Percentiles rank a stretch among this genome's conserved stretches.
Evolutionary conservation across 2,329 filamentous ascomycete species (phyloP).

Genomic region (Hirsutella rhossiliensis): DNA sequence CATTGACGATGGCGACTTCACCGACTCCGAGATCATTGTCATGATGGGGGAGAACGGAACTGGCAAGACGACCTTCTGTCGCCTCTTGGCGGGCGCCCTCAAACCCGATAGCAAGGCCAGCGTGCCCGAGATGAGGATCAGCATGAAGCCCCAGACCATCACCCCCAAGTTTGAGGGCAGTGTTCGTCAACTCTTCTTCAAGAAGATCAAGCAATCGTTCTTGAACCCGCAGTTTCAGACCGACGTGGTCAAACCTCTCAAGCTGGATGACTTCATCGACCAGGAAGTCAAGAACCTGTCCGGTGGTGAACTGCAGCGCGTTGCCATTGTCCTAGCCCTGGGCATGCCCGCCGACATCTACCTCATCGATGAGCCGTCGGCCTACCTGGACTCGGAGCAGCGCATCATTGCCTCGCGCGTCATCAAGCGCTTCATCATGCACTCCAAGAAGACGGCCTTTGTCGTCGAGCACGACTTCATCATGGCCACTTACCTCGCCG

Average conservation of each 20-base stretch:
- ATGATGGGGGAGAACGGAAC: constrained; percentile 99
- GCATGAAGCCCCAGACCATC: constrained; percentile 99
- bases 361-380: constrained; percentile 93
- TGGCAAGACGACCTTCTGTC: constrained; percentile 98
- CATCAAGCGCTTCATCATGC: constrained; percentile 99
- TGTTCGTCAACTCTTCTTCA: constrained; percentile 96
- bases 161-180: constrained; percentile 97
- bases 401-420: constrained; percentile 95
- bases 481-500: constrained; percentile 69
- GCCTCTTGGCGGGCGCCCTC: constrained; percentile 81
- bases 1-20: constrained; percentile 78
- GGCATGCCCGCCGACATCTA: constrained; percentile 96
- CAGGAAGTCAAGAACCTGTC: constrained; percentile 99
- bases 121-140: constrained; percentile 91
- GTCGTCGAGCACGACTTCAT: constrained; percentile 99
- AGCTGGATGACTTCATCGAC: constrained; percentile 97
- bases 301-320: constrained; percentile 98
- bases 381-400: constrained; percentile 97
- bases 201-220: constrained; percentile 97
- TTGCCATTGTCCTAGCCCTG: constrained; percentile 93
- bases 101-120: constrained; percentile 73
- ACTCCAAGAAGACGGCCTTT: constrained; percentile 98
- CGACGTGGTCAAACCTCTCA: constrained; percentile 98
- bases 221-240: constrained; percentile 97
- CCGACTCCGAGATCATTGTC: constrained; percentile 96